These are phyloP conservation scores for Phaffia rhodozyma DNA, from an alignment of 1,284 basidiomycete genomes.

Conservation along the genomic window DNA sequence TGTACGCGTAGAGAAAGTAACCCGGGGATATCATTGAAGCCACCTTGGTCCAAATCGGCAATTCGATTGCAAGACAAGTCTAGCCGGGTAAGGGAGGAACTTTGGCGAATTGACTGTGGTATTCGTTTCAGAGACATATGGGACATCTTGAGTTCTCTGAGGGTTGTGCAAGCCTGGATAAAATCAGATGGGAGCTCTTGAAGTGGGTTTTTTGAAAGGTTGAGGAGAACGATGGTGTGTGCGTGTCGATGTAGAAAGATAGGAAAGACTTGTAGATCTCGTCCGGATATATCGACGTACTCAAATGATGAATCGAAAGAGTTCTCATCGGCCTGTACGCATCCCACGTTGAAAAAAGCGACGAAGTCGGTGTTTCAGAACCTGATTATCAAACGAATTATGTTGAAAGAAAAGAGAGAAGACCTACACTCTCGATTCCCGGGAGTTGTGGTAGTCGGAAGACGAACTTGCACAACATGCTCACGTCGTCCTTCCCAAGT, in stretches of 20 bases:
- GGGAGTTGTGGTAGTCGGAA: constrained; percentile 41
- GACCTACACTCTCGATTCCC: constrained; percentile 49
- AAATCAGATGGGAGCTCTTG: constrained; percentile 95
- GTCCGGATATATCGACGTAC: constrained; percentile 69
- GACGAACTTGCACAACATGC: constrained; percentile 79
- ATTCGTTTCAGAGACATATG: constrained; percentile 92
- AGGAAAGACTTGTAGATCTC: constrained; percentile 79
- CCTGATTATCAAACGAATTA: not conserved
- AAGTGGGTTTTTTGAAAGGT: constrained; percentile 89
- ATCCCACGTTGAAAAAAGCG: not conserved
- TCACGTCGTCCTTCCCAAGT: constrained; percentile 68
- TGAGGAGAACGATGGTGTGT: constrained; percentile 71
- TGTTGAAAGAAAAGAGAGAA: constrained; percentile 10
- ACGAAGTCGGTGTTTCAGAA: not conserved
- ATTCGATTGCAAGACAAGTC: constrained; percentile 93
- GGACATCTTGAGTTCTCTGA: constrained; percentile 79
- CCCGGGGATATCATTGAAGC: constrained; percentile 61
- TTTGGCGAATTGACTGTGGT: constrained; percentile 69
- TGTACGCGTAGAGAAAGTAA: constrained; percentile 67
- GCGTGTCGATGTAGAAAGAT: constrained; percentile 79
- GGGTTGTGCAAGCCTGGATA: constrained; percentile 71
- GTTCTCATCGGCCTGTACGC: constrained; percentile 54
- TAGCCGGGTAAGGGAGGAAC: constrained; percentile 62
- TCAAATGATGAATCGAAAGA: constrained; percentile 58
- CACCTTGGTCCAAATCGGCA: constrained; percentile 73